Percentiles rank a stretch among this genome's conserved stretches.
Evolutionary conservation across 2,329 filamentous ascomycete genomes (phyloP).

Genomic region (Sporothrix pseudoabietina): DNA sequence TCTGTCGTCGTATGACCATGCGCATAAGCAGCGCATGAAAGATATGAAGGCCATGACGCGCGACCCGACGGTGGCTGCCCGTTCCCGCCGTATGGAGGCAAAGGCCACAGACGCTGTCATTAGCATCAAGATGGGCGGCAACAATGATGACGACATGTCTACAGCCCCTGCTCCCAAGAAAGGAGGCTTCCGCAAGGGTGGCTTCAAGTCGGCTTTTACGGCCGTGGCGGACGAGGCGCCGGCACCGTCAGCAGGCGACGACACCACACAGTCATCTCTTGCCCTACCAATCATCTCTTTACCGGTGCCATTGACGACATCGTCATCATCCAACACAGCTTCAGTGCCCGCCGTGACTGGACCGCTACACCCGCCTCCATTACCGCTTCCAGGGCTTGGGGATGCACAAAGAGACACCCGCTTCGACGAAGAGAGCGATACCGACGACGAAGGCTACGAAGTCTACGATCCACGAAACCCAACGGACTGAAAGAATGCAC

Average conservation of each 20-base stretch:
- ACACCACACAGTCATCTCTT: slow-evolving; percentile 28
- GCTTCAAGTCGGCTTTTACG: slow-evolving; percentile 77
- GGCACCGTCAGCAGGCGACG: slow-evolving; percentile 44
- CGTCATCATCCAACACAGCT: background rate
- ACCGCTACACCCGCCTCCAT: background rate
- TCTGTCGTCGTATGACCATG: slow-evolving; percentile 91
- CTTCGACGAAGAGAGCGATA: slow-evolving; percentile 56
- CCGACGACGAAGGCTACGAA: slow-evolving; percentile 71
- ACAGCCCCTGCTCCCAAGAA: slow-evolving; percentile 61
- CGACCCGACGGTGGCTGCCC: slow-evolving; percentile 65
- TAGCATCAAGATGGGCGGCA: slow-evolving; percentile 62
- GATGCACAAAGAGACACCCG: slow-evolving; percentile 25
- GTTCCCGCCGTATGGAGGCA: slow-evolving; percentile 69
- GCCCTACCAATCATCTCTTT: background rate
- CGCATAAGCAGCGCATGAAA: slow-evolving; percentile 85
- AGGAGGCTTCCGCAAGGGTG: slow-evolving; percentile 80
- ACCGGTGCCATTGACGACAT: slow-evolving; percentile 18
- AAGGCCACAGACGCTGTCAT: slow-evolving; percentile 67
- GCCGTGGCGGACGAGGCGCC: slow-evolving; percentile 47
- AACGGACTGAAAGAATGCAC: slow-evolving; percentile 54
- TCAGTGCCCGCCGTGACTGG: background rate
- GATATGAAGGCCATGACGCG: slow-evolving; percentile 85
- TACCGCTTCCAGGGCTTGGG: background rate
- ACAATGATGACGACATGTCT: slow-evolving; percentile 29
- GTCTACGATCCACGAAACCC: slow-evolving; percentile 64